phyloP scores from a whole-genome alignment of 2,329 filamentous ascomycete genomes.

The Cercospora sp. region DNA sequence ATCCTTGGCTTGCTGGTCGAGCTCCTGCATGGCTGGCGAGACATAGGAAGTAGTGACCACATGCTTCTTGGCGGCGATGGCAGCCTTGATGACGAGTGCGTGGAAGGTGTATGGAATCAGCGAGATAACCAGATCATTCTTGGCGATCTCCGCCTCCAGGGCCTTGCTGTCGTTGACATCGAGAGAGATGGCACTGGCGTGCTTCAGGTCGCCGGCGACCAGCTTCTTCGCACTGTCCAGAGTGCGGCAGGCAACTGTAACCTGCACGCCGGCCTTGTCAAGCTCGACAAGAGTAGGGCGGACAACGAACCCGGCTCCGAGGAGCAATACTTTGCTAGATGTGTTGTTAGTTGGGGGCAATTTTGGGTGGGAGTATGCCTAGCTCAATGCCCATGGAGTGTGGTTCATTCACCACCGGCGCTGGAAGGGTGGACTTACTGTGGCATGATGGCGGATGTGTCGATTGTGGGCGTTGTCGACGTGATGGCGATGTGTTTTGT shows the following conservation, averaged over 20 bases:
- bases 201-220: conserved; percentile 64
- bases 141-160: conserved; percentile 75
- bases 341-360: neutral
- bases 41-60: conserved; percentile 95
- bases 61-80: conserved; percentile 91
- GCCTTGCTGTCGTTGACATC: conserved; percentile 76
- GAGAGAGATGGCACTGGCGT: conserved; percentile 74
- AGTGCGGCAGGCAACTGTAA: conserved; percentile 75
- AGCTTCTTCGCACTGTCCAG: conserved; percentile 75
- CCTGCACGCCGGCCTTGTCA: conserved; percentile 56
- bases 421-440: conserved; percentile 7
- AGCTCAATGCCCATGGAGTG: neutral
- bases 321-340: conserved; percentile 48
- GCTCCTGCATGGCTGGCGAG: conserved; percentile 86
- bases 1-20: conserved; percentile 78
- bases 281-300: conserved; percentile 61
- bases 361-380: neutral
- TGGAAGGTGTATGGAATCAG: conserved; percentile 93
- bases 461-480: neutral
- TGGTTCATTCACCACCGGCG: neutral
- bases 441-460: conserved; percentile 7
- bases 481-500: neutral
- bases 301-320: conserved; percentile 57
- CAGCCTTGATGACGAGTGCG: conserved; percentile 85
- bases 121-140: conserved; percentile 58